phyloP scores from a whole-genome alignment of 768 basidiomycete species.

The Dacryopinax spathularia region DNA sequence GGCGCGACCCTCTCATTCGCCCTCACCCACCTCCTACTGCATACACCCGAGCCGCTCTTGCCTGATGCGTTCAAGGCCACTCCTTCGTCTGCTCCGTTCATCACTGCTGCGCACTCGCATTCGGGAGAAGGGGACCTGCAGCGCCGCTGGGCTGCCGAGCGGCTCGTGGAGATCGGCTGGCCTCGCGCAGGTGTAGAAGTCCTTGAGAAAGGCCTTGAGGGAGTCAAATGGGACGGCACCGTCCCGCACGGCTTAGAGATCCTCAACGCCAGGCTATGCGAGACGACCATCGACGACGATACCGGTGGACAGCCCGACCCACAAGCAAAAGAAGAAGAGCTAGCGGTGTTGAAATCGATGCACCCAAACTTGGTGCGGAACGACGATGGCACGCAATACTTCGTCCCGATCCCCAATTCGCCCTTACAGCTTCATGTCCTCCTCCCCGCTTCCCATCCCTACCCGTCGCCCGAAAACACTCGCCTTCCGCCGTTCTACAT shows the following conservation, averaged over 20 bases:
- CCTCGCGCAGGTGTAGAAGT: constrained; percentile 26
- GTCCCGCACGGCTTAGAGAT: constrained; percentile 9
- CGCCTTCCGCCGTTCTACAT: constrained; percentile 59
- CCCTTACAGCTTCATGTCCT: constrained; percentile 56
- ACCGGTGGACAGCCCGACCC: constrained; percentile 11
- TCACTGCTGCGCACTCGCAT: constrained; percentile 40
- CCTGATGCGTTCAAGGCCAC: constrained; percentile 55
- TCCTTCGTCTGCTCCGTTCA: constrained; percentile 52
- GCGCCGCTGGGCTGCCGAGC: constrained; percentile 65
- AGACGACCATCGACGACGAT: constrained; percentile 17
- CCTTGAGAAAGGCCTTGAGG: constrained; percentile 13
- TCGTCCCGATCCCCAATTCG: constrained; percentile 42
- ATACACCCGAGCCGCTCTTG: constrained; percentile 76
- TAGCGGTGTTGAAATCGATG: neutral
- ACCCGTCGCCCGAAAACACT: constrained; percentile 31
- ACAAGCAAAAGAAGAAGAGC: constrained; percentile 9
- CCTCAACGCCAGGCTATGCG: constrained; percentile 10
- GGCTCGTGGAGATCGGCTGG: constrained; percentile 69
- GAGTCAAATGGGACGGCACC: constrained; percentile 20
- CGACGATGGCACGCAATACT: neutral
- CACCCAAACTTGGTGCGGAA: neutral
- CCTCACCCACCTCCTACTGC: constrained; percentile 45
- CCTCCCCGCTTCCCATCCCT: constrained; percentile 33
- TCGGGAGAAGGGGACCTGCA: constrained; percentile 49
- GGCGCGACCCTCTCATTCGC: constrained; percentile 62